A percentile compares a stretch with the other conserved stretches of the same genome.
phyloP scores from a whole-genome alignment of 2,329 filamentous ascomycete genomes.

The Penicillium sp. region DNA sequence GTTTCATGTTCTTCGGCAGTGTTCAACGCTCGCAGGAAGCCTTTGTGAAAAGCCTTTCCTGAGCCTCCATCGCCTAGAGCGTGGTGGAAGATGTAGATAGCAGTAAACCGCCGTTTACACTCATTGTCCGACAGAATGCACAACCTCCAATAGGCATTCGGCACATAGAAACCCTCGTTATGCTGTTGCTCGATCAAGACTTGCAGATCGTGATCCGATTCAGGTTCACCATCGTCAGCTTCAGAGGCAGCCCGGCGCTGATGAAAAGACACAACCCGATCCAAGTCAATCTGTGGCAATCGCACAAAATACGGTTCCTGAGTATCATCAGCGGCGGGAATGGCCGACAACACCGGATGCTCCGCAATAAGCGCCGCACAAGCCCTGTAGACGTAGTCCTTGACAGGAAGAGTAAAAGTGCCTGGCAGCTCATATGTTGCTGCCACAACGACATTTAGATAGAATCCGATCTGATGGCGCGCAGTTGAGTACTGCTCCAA shows the following conservation, averaged over 20 bases:
- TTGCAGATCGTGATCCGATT: constrained; percentile 43
- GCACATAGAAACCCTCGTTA: constrained; percentile 37
- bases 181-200: constrained; percentile 43
- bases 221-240: constrained; percentile 18
- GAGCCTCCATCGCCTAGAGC: constrained; percentile 49
- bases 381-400: constrained; percentile 39
- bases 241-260: constrained; percentile 17
- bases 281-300: constrained; percentile 44
- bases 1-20: constrained; percentile 14
- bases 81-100: constrained; percentile 50
- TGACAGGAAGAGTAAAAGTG: constrained; percentile 22
- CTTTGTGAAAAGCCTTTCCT: constrained; percentile 46
- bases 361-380: constrained; percentile 36
- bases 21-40: constrained; percentile 41
- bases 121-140: constrained; percentile 34
- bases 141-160: constrained; percentile 47
- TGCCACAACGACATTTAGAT: constrained; percentile 45
- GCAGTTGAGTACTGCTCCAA: constrained; percentile 47
- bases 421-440: constrained; percentile 37
- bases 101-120: constrained; percentile 38
- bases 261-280: constrained; percentile 37
- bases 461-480: constrained; percentile 45
- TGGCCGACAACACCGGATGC: constrained; percentile 46
- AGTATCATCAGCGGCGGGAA: constrained; percentile 42
- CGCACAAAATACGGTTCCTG: constrained; percentile 45